Percentiles rank a stretch among this genome's conserved stretches.
Evolutionary conservation across 495 filamentous ascomycete genomes (phyloP).

Genomic region (Evernia prunastri): DNA sequence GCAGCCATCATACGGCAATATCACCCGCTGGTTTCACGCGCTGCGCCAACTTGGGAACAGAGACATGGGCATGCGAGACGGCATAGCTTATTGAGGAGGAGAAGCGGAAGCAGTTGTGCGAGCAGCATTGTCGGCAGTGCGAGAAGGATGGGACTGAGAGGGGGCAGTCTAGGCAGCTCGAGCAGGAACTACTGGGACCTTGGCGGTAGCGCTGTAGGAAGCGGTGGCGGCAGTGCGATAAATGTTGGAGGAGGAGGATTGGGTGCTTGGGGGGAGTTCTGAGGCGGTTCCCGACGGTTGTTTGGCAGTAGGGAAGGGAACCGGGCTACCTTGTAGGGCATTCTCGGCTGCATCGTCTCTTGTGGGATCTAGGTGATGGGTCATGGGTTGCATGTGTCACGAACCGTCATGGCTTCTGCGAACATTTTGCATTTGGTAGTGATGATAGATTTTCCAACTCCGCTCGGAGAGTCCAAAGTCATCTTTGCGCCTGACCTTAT

Average conservation of each 20-base stretch:
- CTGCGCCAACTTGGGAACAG: conserved; percentile 38
- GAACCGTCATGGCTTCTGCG: neutral
- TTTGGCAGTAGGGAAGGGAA: neutral
- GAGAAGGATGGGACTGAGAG: conserved; percentile 51
- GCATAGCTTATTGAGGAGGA: conserved; percentile 39
- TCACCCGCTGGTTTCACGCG: conserved; percentile 69
- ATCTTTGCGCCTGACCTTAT: too few species aligned
- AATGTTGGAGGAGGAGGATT: conserved; percentile 48
- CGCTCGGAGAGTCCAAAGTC: too few species aligned
- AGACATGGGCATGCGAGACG: conserved; percentile 48
- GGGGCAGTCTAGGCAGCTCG: conserved; percentile 51
- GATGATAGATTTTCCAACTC: neutral
- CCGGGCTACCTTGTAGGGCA: neutral
- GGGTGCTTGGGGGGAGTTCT: conserved; percentile 71
- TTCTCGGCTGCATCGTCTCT: neutral
- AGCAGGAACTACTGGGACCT: conserved; percentile 79
- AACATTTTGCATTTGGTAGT: neutral
- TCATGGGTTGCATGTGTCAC: neutral
- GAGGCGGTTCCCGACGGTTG: neutral
- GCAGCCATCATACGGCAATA: conserved; percentile 77
- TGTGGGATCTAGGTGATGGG: neutral
- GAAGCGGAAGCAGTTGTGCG: conserved; percentile 44
- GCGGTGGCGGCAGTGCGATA: conserved; percentile 49
- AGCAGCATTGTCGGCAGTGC: conserved; percentile 72
- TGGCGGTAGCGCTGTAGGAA: conserved; percentile 59